Evolutionary conservation across 2,329 filamentous ascomycete species (phyloP).

Genomic region (Clarireedia monteithiana): DNA sequence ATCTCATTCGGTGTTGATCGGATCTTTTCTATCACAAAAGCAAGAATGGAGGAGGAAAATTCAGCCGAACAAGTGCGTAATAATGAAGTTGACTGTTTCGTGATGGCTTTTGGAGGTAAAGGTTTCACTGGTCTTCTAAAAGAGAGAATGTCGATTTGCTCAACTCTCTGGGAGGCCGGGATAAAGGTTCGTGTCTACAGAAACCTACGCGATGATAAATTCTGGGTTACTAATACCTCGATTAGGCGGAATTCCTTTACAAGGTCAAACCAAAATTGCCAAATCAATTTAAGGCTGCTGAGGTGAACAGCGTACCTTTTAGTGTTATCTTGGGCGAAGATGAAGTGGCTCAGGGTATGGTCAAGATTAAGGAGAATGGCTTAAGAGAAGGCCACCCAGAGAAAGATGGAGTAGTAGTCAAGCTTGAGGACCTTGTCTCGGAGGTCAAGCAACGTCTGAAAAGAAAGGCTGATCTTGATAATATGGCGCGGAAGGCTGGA

Average conservation of each 20-base stretch:
- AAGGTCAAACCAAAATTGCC: constrained; percentile 87
- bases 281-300: constrained; percentile 86
- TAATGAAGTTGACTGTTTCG: constrained; percentile 80
- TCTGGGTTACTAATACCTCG: neutral
- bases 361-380: constrained; percentile 82
- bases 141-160: constrained; percentile 75
- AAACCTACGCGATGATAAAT: constrained; percentile 5
- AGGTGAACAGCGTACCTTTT: constrained; percentile 71
- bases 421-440: constrained; percentile 51
- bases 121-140: constrained; percentile 72
- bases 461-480: constrained; percentile 28
- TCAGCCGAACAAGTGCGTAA: constrained; percentile 47
- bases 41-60: constrained; percentile 57
- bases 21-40: constrained; percentile 88
- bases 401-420: constrained; percentile 77
- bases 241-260: constrained; percentile 72
- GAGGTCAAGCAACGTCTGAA: constrained; percentile 51
- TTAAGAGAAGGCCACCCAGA: constrained; percentile 76
- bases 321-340: constrained; percentile 88
- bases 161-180: constrained; percentile 74
- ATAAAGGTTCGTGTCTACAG: constrained; percentile 55
- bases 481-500: constrained; percentile 21
- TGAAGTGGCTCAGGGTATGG: constrained; percentile 73
- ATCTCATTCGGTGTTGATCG: constrained; percentile 93
- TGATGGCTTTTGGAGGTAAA: constrained; percentile 92